Evolutionary conservation across 352 stramenopile genomes (phyloP), one percentile per base, ranked within the genome.

Genomic region (Hyaloperonospora brassicae): DNA sequence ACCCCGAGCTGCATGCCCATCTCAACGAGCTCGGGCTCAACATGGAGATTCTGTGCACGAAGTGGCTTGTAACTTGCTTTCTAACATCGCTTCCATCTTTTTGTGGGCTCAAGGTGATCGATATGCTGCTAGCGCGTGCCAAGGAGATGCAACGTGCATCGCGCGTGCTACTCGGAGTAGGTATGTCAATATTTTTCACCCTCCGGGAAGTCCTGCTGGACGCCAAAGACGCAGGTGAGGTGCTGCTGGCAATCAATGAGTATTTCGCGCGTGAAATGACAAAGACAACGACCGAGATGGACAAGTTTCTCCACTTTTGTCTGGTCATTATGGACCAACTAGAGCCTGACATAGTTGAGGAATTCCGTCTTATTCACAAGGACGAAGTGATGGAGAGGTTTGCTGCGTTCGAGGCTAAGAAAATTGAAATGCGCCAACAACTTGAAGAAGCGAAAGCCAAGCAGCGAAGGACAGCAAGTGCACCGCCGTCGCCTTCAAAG

Each of bases 61-160:
- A 93, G 52, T 93, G 82, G 82, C 76, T 93, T n/a, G 80, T 93
- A 36, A 89, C 82, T 40, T 89, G 77, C 53, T 93, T 90, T 55
- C 68, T 89, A 27, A 93, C 82, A 7, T 89, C 76, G 7, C 57
- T 89, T 10, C 82, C 82, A 21, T 54, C 61, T 1, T 86, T 83
- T 53, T 86, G 75, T 34, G 76, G 80, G 6, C 67, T 89, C n/a
- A 82, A 88, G 40, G 64, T 93, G 25, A 73, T 93, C 52, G 79
- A 90, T 52, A 88, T 87, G 79, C 52, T 93, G 8, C 53, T 93
- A 8, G 75, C 77, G 5, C 72, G 76, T 0, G 59, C 77, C 7
- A 68, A 69, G 10, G 76, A 88, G 55, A 81, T 82, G 47, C 73
- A 85, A 47, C 72, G 66, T 12, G 79, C 76, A 13, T 93, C 82